Conservation (phyloP, 495 filamentous ascomycete genomes). For the Hypoxylon perforatum region DNA sequence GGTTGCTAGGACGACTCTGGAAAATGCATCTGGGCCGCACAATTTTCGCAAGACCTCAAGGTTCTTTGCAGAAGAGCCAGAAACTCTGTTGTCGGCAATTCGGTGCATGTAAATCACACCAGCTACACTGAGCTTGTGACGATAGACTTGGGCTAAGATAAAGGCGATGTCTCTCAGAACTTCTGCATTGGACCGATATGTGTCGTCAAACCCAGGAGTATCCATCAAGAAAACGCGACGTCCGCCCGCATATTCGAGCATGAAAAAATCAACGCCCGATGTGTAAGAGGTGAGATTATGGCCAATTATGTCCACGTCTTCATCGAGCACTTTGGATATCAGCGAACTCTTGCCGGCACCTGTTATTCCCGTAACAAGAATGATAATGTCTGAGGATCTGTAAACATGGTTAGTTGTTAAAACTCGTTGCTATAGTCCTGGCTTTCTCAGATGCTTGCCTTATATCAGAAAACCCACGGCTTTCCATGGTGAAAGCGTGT, state of each 20-base stretch:
- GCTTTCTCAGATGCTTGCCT: background rate
- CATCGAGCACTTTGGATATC: background rate
- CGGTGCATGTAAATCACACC: conserved; percentile 49
- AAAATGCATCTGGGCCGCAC: conserved; percentile 50
- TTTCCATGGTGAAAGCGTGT: background rate
- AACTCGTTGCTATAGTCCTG: background rate
- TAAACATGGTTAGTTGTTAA: background rate
- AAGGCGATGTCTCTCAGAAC: conserved; percentile 40
- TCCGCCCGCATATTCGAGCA: conserved; percentile 1
- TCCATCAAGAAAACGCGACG: conserved; percentile 41
- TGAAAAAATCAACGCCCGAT: conserved; percentile 52
- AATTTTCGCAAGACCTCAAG: conserved; percentile 57
- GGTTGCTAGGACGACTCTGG: conserved; percentile 55
- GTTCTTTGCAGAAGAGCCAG: conserved; percentile 51
- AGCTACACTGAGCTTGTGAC: background rate
- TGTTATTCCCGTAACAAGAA: conserved; percentile 10
- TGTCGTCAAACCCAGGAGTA: conserved; percentile 53
- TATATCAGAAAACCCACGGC: background rate
- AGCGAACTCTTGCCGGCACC: conserved; percentile 11
- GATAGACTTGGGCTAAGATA: conserved; percentile 34
- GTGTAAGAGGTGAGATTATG: conserved; percentile 57
- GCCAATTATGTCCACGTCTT: conserved; percentile 3
- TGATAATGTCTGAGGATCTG: conserved; percentile 1
- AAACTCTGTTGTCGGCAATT: conserved; percentile 45
- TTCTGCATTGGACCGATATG: conserved; percentile 41